phyloP scores from a whole-genome alignment of 2,329 filamentous ascomycete genomes.

The Hypoxylon sp. region DNA sequence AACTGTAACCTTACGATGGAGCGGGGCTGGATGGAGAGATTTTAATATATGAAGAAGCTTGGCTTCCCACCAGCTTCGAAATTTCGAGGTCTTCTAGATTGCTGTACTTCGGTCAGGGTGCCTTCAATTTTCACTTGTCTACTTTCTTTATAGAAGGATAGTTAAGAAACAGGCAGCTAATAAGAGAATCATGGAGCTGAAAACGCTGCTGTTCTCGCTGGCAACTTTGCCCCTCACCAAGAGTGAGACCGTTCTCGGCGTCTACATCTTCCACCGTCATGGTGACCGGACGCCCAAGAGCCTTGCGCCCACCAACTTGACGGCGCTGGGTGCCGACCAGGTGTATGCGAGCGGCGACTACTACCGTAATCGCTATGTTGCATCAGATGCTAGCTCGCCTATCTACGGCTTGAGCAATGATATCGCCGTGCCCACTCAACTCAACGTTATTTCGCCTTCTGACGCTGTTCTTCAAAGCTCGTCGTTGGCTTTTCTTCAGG shows the following conservation, averaged over 20 bases:
- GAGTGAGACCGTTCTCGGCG: slow-evolving; percentile 77
- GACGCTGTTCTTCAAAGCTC: slow-evolving; percentile 84
- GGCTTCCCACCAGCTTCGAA: too few species aligned
- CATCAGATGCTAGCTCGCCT: slow-evolving; percentile 62
- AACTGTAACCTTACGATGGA: too few species aligned
- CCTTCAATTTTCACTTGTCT: too few species aligned
- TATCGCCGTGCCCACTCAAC: slow-evolving; percentile 72
- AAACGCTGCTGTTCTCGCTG: slow-evolving; percentile 52
- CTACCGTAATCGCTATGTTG: slow-evolving; percentile 80
- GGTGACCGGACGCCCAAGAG: slow-evolving; percentile 87
- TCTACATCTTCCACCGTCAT: slow-evolving; percentile 89
- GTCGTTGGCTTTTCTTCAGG: slow-evolving; percentile 82
- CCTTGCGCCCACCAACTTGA: slow-evolving; percentile 75
- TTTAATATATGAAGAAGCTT: too few species aligned
- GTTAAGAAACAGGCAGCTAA: too few species aligned
- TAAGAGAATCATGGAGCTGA: slow-evolving; percentile 53
- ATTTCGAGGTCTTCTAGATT: too few species aligned
- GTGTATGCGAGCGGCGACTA: slow-evolving; percentile 76
- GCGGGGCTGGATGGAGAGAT: too few species aligned
- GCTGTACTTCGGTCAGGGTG: too few species aligned
- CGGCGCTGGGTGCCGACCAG: slow-evolving; percentile 80
- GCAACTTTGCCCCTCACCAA: slow-evolving; percentile 49
- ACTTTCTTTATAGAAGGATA: too few species aligned
- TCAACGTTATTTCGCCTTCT: slow-evolving; percentile 75
- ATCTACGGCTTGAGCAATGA: slow-evolving; percentile 74